phyloP scores from a whole-genome alignment of 805 yeast species.

The Metschnikowia kofuensis region DNA sequence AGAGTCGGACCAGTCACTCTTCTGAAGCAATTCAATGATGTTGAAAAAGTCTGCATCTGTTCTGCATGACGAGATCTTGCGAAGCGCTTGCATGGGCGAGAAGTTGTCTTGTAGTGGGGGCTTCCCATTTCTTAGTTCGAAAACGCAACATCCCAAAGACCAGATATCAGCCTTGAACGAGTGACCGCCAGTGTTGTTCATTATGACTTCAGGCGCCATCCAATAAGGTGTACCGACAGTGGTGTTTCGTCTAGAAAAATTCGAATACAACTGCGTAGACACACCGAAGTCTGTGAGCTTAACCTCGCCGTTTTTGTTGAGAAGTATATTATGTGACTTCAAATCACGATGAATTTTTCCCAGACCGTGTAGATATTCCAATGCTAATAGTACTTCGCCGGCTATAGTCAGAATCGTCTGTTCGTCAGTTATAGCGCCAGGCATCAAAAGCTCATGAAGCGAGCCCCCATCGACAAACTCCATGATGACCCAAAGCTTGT shows the following conservation, averaged over 20 bases:
- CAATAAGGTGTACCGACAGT: slow-evolving; percentile 59
- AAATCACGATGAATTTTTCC: slow-evolving; percentile 71
- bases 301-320: slow-evolving; percentile 36
- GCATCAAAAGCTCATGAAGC: slow-evolving; percentile 57
- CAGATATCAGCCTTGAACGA: slow-evolving; percentile 66
- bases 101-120: slow-evolving; percentile 53
- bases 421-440: slow-evolving; percentile 58
- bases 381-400: slow-evolving; percentile 55
- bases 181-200: slow-evolving; percentile 57
- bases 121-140: slow-evolving; percentile 66
- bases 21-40: slow-evolving; percentile 21
- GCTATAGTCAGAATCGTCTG: slow-evolving; percentile 50
- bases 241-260: slow-evolving; percentile 42
- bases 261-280: slow-evolving; percentile 40
- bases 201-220: slow-evolving; percentile 63
- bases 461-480: slow-evolving; percentile 81
- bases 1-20: slow-evolving; percentile 19
- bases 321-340: slow-evolving; percentile 40
- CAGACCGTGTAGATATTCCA: slow-evolving; percentile 61
- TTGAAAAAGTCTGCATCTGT: slow-evolving; percentile 29
- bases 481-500: slow-evolving; percentile 77
- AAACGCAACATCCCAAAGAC: slow-evolving; percentile 78
- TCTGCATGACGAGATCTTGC: slow-evolving; percentile 33
- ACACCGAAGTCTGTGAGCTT: slow-evolving; percentile 48
- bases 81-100: slow-evolving; percentile 45